phyloP scores from a whole-genome alignment of 441 rosid species.

The Metrosideros polymorpha region DNA sequence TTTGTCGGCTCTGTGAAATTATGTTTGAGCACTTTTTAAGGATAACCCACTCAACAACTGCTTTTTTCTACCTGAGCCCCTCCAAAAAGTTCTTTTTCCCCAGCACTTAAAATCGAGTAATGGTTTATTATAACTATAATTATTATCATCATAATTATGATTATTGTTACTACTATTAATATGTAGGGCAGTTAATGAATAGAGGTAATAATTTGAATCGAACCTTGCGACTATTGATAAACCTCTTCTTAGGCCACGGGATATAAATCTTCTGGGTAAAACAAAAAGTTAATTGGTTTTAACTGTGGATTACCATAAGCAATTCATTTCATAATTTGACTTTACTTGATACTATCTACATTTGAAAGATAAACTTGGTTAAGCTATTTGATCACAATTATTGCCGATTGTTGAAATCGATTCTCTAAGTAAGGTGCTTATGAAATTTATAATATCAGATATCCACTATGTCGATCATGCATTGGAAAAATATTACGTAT shows the following conservation, averaged over 20 bases:
- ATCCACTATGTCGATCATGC: not conserved
- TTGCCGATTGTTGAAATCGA: not conserved
- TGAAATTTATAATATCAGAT: not conserved
- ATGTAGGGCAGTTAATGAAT: not conserved
- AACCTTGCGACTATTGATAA: no score
- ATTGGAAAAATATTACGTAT: not conserved
- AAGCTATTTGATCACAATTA: not conserved
- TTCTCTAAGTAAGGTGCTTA: not conserved
- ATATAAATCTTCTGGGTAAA: no score
- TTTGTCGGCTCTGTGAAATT: no score
- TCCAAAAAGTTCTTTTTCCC: not conserved
- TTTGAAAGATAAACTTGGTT: not conserved
- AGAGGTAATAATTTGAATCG: no score
- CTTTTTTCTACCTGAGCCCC: no score
- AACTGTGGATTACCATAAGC: no score
- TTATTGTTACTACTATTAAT: not conserved
- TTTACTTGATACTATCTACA: not conserved
- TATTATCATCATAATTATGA: not conserved
- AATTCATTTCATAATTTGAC: no score
- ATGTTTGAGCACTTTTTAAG: no score
- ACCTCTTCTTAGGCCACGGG: no score
- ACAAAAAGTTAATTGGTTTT: no score
- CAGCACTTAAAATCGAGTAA: no score
- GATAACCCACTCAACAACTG: no score
- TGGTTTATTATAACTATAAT: not conserved